A percentile compares a stretch with the other conserved stretches of the same genome.
Evolutionary conservation across 805 yeast genomes (phyloP).

Genomic region (Sugiyamaella marilandica): DNA sequence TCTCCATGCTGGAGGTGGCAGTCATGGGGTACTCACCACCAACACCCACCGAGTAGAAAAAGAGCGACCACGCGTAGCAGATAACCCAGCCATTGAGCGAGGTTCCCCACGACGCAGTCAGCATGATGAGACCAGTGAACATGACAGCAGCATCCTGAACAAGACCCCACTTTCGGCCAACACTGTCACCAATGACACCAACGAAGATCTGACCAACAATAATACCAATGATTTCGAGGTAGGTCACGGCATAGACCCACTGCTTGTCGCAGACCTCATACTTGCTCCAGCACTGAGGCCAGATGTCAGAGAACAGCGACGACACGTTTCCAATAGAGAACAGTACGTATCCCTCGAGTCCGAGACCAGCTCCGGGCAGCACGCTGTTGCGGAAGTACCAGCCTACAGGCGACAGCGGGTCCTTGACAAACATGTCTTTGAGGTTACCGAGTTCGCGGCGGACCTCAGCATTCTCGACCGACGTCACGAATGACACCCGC

Average conservation of each 20-base stretch:
- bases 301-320: constrained; percentile 29
- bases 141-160: constrained; percentile 54
- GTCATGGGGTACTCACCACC: constrained; percentile 69
- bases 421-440: constrained; percentile 28
- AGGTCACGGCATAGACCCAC: constrained; percentile 35
- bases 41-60: constrained; percentile 48
- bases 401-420: constrained; percentile 33
- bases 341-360: constrained; percentile 36
- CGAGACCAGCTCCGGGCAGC: constrained; percentile 37
- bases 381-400: constrained; percentile 35
- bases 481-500: constrained; percentile 27
- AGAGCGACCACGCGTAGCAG: constrained; percentile 42
- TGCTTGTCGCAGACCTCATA: constrained; percentile 30
- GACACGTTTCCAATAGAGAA: constrained; percentile 36
- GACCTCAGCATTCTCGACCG: constrained; percentile 29
- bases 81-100: constrained; percentile 56
- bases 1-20: constrained; percentile 58
- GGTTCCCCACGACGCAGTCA: constrained; percentile 56
- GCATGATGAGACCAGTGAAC: constrained; percentile 51
- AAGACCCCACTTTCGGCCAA: constrained; percentile 60
- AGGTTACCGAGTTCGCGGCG: constrained; percentile 25
- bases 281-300: constrained; percentile 36
- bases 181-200: constrained; percentile 53
- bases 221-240: constrained; percentile 42
- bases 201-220: constrained; percentile 57